Evolutionary conservation across 2,329 filamentous ascomycete species (phyloP).

Genomic region (Sporothrix dimorphospora): DNA sequence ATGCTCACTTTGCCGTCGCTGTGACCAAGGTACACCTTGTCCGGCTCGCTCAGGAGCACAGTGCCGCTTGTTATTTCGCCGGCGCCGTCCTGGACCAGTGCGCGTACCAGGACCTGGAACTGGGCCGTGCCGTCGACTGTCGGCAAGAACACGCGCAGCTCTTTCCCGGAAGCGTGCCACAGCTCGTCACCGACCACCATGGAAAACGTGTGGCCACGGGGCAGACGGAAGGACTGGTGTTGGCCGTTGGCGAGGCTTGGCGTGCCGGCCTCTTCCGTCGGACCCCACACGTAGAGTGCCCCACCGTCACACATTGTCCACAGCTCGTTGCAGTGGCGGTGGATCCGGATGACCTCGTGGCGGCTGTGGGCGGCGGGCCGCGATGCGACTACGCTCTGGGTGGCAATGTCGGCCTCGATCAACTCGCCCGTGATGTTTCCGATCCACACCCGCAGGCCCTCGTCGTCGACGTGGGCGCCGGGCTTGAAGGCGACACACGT

Average conservation of each 20-base stretch:
- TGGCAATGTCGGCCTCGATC: constrained; percentile 81
- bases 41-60: constrained; percentile 71
- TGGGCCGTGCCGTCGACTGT: constrained; percentile 67
- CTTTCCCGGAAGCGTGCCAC: constrained; percentile 87
- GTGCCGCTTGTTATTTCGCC: constrained; percentile 89
- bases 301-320: constrained; percentile 95
- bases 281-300: constrained; percentile 82
- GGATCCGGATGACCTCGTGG: constrained; percentile 80
- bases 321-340: constrained; percentile 82
- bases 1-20: constrained; percentile 91
- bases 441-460: constrained; percentile 84
- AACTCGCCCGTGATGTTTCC: constrained; percentile 88
- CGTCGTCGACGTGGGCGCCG: constrained; percentile 72
- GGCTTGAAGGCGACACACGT: constrained; percentile 86
- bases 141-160: constrained; percentile 82
- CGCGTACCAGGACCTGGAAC: constrained; percentile 74
- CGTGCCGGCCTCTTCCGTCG: constrained; percentile 64
- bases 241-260: constrained; percentile 76
- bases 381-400: constrained; percentile 69
- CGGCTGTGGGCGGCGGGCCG: constrained; percentile 75
- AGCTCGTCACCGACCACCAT: constrained; percentile 82
- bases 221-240: constrained; percentile 72
- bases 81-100: constrained; percentile 70
- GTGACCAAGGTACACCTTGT: constrained; percentile 87
- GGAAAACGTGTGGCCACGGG: constrained; percentile 83